Conservation (phyloP, 140 eudicot genomes). For the Stevia rebaudiana region DNA sequence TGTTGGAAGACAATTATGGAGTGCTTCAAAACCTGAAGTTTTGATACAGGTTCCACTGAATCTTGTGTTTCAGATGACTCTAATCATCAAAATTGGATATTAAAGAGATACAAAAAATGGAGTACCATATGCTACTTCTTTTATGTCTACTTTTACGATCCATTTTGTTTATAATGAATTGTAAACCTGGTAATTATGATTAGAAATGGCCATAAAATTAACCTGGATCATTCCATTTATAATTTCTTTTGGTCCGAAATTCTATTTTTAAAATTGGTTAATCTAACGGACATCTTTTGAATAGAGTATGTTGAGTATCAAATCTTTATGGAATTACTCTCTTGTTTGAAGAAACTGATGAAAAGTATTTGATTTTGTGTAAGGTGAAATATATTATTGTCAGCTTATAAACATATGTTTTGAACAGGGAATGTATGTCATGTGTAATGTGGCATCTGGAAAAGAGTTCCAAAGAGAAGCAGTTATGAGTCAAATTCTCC, state of each 20-base stretch:
- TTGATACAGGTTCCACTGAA: constrained; percentile 51
- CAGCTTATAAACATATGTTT: neutral
- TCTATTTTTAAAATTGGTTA: neutral
- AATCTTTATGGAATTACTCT: neutral
- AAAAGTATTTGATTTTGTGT: neutral
- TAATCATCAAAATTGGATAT: neutral
- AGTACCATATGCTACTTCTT: neutral
- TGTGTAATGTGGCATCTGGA: constrained; percentile 87
- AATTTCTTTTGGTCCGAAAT: neutral
- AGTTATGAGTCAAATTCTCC: constrained; percentile 62
- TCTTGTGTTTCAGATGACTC: neutral
- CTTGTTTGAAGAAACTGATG: neutral
- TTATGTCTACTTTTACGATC: neutral
- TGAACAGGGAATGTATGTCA: constrained; percentile 67
- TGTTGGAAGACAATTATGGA: constrained; percentile 64
- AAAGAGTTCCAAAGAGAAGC: constrained; percentile 88
- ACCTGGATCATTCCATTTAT: neutral
- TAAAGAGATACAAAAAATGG: neutral
- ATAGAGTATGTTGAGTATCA: neutral
- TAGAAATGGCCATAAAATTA: neutral
- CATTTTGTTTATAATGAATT: neutral
- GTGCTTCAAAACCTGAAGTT: constrained; percentile 50
- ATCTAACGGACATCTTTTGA: neutral
- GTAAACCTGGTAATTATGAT: neutral
- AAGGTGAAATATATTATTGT: neutral